A percentile compares a stretch with the other conserved stretches of the same genome.
Evolutionary conservation across 2,329 filamentous ascomycete genomes (phyloP).

Genomic region (Aureobasidium lini): DNA sequence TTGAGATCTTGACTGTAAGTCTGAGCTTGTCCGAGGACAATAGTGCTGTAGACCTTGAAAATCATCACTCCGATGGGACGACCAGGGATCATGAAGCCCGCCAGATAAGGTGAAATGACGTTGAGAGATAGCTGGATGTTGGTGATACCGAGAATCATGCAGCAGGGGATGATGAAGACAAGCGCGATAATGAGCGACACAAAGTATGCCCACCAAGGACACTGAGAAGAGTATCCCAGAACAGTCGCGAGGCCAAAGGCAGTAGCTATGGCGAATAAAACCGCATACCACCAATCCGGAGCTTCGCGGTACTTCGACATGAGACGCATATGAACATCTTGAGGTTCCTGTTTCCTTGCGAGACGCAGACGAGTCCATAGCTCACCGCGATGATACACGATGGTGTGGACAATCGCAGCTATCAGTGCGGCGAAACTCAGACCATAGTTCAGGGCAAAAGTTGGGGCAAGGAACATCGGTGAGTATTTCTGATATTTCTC

Average conservation of each 20-base stretch:
- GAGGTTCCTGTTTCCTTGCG: constrained; percentile 37
- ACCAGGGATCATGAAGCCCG: constrained; percentile 72
- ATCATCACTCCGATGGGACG: constrained; percentile 88
- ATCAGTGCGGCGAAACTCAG: constrained; percentile 78
- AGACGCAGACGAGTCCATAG: constrained; percentile 69
- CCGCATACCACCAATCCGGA: constrained; percentile 66
- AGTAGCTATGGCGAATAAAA: constrained; percentile 3
- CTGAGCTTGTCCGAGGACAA: constrained; percentile 56
- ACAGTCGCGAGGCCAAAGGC: constrained; percentile 22
- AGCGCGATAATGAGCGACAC: constrained; percentile 66
- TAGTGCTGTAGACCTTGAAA: constrained; percentile 81
- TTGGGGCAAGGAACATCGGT: constrained; percentile 76
- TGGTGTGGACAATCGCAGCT: constrained; percentile 70
- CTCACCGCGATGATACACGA: constrained; percentile 76
- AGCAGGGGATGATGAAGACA: constrained; percentile 79
- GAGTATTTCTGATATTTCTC: constrained; percentile 74
- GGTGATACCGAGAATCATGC: constrained; percentile 86
- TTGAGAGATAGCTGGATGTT: constrained; percentile 40
- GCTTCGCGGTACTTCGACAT: constrained; percentile 74
- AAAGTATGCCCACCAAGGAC: constrained; percentile 9
- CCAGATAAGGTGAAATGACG: constrained; percentile 17
- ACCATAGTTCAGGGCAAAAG: constrained; percentile 79
- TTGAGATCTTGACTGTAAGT: constrained; percentile 85
- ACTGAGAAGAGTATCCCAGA: constrained; percentile 5
- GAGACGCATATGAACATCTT: constrained; percentile 71